Conservation (phyloP, 2,329 filamentous ascomycete genomes). For the Xylaria sp. region DNA sequence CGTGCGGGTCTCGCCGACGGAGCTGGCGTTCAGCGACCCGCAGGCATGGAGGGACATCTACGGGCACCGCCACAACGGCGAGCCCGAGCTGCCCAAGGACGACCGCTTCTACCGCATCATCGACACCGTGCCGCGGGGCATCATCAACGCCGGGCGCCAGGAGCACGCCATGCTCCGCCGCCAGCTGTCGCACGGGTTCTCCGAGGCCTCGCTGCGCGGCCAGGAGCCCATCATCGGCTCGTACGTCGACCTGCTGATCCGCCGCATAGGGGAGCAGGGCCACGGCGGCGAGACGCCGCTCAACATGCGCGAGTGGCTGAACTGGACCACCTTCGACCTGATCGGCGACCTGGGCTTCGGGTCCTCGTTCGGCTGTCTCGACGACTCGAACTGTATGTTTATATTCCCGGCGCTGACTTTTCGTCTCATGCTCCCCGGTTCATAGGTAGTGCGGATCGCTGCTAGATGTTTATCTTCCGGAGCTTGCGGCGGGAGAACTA, state of each 20-base stretch:
- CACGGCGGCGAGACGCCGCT: slow-evolving; percentile 23
- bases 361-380: slow-evolving; percentile 2
- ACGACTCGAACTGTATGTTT: not conserved
- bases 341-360: slow-evolving; percentile 29
- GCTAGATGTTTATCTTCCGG: too few species aligned
- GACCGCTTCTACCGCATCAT: not conserved
- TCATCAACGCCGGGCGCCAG: not conserved
- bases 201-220: slow-evolving; percentile 19
- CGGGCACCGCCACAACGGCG: slow-evolving; percentile 32
- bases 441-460: too few species aligned
- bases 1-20: slow-evolving; percentile 10
- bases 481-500: too few species aligned
- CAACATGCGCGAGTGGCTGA: slow-evolving; percentile 28
- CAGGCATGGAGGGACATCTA: slow-evolving; percentile 42
- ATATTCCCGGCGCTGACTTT: not conserved
- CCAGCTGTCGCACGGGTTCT: not conserved
- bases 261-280: slow-evolving; percentile 19
- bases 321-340: slow-evolving; percentile 36
- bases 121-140: not conserved
- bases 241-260: slow-evolving; percentile 23
- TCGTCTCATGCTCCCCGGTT: too few species aligned
- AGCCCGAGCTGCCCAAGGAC: slow-evolving; percentile 28
- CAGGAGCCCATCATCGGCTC: slow-evolving; percentile 29
- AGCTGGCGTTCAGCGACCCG: slow-evolving; percentile 5
- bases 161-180: slow-evolving; percentile 1